These are phyloP conservation scores for Ascochyta viciae-villosae DNA, from an alignment of 2,329 filamentous ascomycete species.

Conservation along the genomic window DNA sequence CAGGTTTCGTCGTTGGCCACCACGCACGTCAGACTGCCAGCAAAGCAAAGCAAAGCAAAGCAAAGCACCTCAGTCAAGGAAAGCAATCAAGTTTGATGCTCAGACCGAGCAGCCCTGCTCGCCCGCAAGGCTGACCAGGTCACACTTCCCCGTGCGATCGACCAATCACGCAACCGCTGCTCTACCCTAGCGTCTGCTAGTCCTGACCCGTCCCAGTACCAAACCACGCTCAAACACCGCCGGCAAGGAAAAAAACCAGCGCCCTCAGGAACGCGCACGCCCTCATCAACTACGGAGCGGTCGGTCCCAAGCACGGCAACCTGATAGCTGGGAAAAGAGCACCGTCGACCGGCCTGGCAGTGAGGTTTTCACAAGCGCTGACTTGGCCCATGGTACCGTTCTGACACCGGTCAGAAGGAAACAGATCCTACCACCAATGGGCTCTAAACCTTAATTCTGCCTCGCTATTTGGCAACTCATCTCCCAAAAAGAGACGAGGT, in stretches of 20 bases:
- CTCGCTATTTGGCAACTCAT: conserved; percentile 5
- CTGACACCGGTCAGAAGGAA: conserved; percentile 8
- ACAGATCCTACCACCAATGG: not conserved
- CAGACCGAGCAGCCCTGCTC: not conserved
- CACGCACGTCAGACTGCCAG: conserved; percentile 3
- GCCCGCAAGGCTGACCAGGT: conserved; percentile 6
- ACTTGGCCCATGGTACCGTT: conserved; percentile 9
- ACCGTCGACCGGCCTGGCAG: conserved; percentile 1
- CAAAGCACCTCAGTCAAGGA: conserved; percentile 4
- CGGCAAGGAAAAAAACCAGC: conserved; percentile 1
- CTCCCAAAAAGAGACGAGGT: not conserved
- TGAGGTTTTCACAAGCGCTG: conserved; percentile 11
- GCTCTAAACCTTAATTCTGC: conserved; percentile 11
- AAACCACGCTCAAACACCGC: conserved; percentile 9
- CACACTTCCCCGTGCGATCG: not conserved
- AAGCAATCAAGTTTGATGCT: not conserved
- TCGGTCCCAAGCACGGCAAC: not conserved
- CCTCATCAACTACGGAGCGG: conserved; percentile 1
- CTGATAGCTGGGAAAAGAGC: not conserved
- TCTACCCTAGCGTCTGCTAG: not conserved
- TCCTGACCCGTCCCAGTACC: not conserved
- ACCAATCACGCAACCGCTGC: not conserved
- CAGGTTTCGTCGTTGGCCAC: not conserved
- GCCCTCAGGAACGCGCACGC: conserved; percentile 15
- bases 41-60: conserved; percentile 10